These are phyloP conservation scores for Carex sylvatica DNA, from an alignment of 202 grass and related monocot species.

Conservation along the genomic window DNA sequence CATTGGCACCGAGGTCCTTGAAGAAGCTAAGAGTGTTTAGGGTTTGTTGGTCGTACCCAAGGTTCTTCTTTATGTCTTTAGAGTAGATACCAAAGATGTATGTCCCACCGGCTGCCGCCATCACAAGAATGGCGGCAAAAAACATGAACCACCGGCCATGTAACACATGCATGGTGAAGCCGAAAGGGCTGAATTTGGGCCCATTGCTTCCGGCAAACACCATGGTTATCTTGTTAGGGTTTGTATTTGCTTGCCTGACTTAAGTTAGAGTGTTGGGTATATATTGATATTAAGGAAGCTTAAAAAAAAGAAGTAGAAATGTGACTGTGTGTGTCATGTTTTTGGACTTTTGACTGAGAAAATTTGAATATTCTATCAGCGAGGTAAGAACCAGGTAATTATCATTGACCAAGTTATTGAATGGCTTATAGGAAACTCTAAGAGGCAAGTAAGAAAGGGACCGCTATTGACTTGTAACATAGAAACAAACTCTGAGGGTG, in stretches of 20 bases:
- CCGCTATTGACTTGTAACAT: constrained; percentile 9
- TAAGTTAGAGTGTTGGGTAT: constrained; percentile 4
- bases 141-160: constrained; percentile 66
- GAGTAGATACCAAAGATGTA: constrained; percentile 78
- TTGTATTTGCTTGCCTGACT: constrained; percentile 1
- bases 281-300: neutral
- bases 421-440: neutral
- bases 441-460: constrained; percentile 7
- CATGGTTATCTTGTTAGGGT: constrained; percentile 29
- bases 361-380: neutral
- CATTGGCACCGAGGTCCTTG: constrained; percentile 69
- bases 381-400: neutral
- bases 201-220: constrained; percentile 18
- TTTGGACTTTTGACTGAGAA: constrained; percentile 7
- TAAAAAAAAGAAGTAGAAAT: neutral
- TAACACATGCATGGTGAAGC: constrained; percentile 37
- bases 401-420: constrained; percentile 1
- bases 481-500: neutral
- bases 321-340: neutral
- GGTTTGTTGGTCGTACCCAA: constrained; percentile 59
- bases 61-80: constrained; percentile 61
- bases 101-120: constrained; percentile 56
- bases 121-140: constrained; percentile 65
- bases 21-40: constrained; percentile 75
- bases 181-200: constrained; percentile 15